phyloP scores from a whole-genome alignment of 441 rosid genomes.

The Pelargonium hybrid region DNA sequence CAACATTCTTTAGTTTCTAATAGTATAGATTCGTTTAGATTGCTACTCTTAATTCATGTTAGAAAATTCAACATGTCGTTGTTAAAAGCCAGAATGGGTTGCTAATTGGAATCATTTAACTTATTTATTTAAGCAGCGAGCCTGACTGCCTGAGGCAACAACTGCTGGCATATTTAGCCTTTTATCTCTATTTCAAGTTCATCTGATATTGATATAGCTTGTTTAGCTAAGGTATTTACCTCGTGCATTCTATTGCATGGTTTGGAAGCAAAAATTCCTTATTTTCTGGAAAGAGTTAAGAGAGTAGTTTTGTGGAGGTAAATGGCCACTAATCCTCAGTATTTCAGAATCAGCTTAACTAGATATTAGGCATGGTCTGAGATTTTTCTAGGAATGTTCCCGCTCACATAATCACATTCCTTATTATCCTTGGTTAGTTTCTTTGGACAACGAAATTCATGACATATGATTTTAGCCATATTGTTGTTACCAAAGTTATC shows the following conservation, averaged over 20 bases:
- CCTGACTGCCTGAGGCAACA: not conserved
- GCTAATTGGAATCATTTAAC: not conserved
- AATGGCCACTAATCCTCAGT: not conserved
- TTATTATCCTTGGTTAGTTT: not conserved
- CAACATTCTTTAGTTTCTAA: not conserved
- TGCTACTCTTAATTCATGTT: not conserved
- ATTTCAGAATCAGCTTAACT: not conserved
- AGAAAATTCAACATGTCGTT: not conserved
- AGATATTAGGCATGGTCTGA: not conserved
- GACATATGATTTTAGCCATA: not conserved
- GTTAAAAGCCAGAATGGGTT: not conserved
- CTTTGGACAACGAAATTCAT: not conserved
- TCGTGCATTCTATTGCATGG: constrained; percentile 1
- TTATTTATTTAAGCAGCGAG: not conserved
- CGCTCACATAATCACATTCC: not conserved
- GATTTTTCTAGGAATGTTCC: not conserved
- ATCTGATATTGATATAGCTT: not conserved
- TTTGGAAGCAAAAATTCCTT: constrained; percentile 1
- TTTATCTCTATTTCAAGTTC: not conserved
- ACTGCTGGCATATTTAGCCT: not conserved
- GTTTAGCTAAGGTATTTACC: not conserved
- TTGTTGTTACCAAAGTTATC: not conserved
- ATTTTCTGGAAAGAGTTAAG: not conserved
- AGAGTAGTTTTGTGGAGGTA: not conserved
- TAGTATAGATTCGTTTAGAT: not conserved